Evolutionary conservation across 169 alveolate species (phyloP), one percentile per base, ranked within the genome.

Genomic region (Eimeria maxima): DNA sequence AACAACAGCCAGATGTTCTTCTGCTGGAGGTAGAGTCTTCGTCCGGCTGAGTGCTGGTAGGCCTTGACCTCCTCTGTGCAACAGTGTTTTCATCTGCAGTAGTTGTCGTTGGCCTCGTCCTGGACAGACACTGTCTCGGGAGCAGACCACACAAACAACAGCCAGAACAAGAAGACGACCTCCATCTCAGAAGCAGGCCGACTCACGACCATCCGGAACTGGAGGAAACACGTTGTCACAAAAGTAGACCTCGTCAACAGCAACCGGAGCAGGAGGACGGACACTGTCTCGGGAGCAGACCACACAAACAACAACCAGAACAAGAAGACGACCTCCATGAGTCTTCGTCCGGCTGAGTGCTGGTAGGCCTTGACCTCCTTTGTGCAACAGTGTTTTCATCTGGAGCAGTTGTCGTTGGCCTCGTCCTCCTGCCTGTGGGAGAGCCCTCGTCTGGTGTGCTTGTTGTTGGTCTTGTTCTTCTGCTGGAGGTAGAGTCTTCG

Each of bases 101-200:
- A 13, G 87, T 76, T 20, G 87, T 76, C 60, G 87, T 33, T 16
- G 63, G 60, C 63, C 87, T 38, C 44, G 87, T 71, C 18, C 81
- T 53, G 11, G 57, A 11, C n/a, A n/a, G n/a, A n/a, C n/a, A n/a
- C n/a, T n/a, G n/a, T n/a, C n/a, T n/a, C n/a, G n/a, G n/a, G n/a
- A n/a, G n/a, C n/a, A n/a, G n/a, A n/a, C n/a, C n/a, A n/a, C n/a
- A n/a, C n/a, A n/a, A n/a, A n/a, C n/a, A n/a, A n/a, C n/a, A n/a
- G n/a, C n/a, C n/a, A n/a, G n/a, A n/a, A n/a, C n/a, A n/a, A n/a
- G n/a, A n/a, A n/a, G n/a, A n/a, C n/a, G n/a, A n/a, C n/a, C n/a
- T n/a, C n/a, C n/a, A n/a, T n/a, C n/a, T n/a, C n/a, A n/a, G n/a
- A n/a, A n/a, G n/a, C n/a, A n/a, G n/a, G n/a, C n/a, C n/a, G n/a